Percentiles rank a stretch among this genome's conserved stretches.
phyloP scores from a whole-genome alignment of 768 basidiomycete genomes.

The Coprinopsis marcescibilis region DNA sequence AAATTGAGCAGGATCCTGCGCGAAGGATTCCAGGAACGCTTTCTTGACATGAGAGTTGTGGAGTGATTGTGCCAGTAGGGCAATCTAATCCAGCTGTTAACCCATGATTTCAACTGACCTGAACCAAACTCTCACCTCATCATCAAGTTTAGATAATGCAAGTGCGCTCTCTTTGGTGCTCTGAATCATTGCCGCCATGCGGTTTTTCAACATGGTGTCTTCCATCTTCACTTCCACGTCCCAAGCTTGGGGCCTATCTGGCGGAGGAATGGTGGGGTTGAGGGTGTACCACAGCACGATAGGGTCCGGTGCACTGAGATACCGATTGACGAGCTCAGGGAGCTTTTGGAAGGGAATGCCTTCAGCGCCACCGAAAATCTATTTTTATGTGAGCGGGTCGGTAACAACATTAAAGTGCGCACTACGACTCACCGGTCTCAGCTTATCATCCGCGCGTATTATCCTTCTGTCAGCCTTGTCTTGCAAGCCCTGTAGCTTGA shows the following conservation, averaged over 20 bases:
- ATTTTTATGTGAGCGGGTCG: neutral
- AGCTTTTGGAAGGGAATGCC: constrained; percentile 70
- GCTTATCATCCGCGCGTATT: constrained; percentile 62
- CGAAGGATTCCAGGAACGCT: constrained; percentile 80
- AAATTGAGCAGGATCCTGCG: constrained; percentile 71
- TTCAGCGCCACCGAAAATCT: constrained; percentile 68
- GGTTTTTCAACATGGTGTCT: constrained; percentile 64
- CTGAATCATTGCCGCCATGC: constrained; percentile 67
- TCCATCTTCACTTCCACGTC: constrained; percentile 89
- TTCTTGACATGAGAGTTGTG: constrained; percentile 84
- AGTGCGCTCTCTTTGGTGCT: constrained; percentile 67
- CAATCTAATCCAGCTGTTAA: too few species aligned
- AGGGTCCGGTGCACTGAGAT: constrained; percentile 72
- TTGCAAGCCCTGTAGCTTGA: constrained; percentile 78
- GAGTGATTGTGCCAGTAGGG: constrained; percentile 76
- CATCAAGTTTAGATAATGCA: constrained; percentile 70
- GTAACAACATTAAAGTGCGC: neutral
- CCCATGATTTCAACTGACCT: too few species aligned
- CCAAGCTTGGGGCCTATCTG: constrained; percentile 72
- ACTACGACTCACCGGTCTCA: constrained; percentile 47
- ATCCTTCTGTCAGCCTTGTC: constrained; percentile 74
- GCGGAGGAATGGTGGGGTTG: constrained; percentile 54
- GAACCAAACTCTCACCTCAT: too few species aligned
- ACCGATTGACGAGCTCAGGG: constrained; percentile 81
- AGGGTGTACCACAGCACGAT: constrained; percentile 73